Conservation (phyloP, 2,329 filamentous ascomycete genomes). For the Fusarium brevicatenulatum region DNA sequence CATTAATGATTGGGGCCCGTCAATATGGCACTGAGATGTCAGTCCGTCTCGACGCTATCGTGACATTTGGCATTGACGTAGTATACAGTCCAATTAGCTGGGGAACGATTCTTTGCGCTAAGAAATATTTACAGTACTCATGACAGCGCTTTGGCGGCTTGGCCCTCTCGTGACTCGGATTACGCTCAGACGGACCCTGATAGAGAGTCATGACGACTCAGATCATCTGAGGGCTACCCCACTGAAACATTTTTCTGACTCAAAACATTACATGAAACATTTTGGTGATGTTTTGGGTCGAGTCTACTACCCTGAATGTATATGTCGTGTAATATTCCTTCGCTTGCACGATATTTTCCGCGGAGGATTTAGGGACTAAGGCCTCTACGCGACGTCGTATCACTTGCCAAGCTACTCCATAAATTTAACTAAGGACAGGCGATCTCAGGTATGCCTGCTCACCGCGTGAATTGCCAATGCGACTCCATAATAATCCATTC, state of each 20-base stretch:
- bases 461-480: neutral
- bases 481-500: neutral
- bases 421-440: neutral
- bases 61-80: neutral
- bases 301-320: neutral
- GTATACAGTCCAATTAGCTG: neutral
- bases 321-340: neutral
- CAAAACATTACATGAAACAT: neutral
- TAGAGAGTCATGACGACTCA: neutral
- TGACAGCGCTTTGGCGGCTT: neutral
- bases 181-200: neutral
- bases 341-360: neutral
- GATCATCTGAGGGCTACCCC: neutral
- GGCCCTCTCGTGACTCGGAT: neutral
- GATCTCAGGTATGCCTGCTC: neutral
- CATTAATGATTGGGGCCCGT: neutral
- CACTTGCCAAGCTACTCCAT: neutral
- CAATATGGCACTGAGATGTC: neutral
- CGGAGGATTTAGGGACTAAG: neutral
- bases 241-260: neutral
- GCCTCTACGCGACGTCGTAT: neutral
- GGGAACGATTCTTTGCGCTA: neutral
- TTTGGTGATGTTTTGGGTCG: neutral
- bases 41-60: neutral
- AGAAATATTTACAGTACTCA: neutral